Percentiles rank a stretch among this genome's conserved stretches.
Conservation (phyloP, 148 eudicot species). For the Vaccinium darrowii region DNA sequence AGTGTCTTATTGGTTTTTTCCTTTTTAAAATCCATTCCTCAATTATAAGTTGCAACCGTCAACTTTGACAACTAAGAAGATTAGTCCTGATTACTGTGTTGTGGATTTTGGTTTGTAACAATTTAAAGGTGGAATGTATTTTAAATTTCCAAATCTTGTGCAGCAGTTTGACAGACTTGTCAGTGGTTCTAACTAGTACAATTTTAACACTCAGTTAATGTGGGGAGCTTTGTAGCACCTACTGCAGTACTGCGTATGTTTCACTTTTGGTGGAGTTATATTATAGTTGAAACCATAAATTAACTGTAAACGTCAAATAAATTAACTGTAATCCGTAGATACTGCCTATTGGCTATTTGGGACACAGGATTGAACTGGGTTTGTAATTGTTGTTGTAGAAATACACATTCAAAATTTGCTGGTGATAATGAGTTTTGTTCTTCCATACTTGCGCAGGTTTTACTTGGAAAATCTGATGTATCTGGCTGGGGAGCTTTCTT, state of each 20-base stretch:
- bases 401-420: not conserved
- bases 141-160: not conserved
- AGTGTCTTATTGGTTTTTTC: not conserved
- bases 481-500: constrained; percentile 99
- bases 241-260: not conserved
- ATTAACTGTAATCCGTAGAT: not conserved
- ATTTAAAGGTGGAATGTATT: not conserved
- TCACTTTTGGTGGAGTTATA: not conserved
- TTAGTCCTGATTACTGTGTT: not conserved
- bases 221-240: not conserved
- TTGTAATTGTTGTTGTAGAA: not conserved
- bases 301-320: not conserved
- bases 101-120: not conserved
- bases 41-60: not conserved
- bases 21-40: not conserved
- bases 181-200: not conserved
- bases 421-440: not conserved
- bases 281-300: not conserved
- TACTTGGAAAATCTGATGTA: constrained; percentile 94
- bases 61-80: not conserved
- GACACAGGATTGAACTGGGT: not conserved
- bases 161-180: not conserved
- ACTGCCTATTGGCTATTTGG: not conserved
- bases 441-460: constrained; percentile 49
- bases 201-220: not conserved